Percentiles rank a stretch among this genome's conserved stretches.
These are phyloP conservation scores for Kwoniella sp. DNA, from an alignment of 768 basidiomycete species.

Conservation along the genomic window DNA sequence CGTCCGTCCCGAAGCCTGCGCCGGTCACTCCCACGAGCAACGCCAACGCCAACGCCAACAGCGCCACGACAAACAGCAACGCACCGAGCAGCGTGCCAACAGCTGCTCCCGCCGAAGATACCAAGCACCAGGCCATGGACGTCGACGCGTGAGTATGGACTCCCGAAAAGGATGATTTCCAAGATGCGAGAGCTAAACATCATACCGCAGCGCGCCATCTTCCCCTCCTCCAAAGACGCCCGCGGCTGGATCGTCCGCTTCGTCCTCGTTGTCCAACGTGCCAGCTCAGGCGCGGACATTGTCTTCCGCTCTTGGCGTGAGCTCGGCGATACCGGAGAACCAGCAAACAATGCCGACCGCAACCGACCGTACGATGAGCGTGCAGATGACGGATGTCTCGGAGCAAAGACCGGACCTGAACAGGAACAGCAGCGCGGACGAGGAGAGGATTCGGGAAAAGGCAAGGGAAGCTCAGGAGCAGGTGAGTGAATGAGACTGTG, in stretches of 20 bases:
- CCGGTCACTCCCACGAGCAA: neutral
- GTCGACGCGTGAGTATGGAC: constrained; percentile 30
- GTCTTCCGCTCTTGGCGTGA: constrained; percentile 34
- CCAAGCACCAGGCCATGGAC: constrained; percentile 31
- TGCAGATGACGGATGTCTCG: constrained; percentile 51
- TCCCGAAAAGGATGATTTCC: too few species aligned
- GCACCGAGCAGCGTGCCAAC: too few species aligned
- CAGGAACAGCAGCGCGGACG: constrained; percentile 36
- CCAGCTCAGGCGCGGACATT: constrained; percentile 32
- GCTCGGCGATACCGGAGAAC: constrained; percentile 18
- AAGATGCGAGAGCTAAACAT: neutral
- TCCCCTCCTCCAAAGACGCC: constrained; percentile 17
- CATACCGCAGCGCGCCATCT: constrained; percentile 7
- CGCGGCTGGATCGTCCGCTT: constrained; percentile 37
- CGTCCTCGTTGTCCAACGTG: constrained; percentile 34
- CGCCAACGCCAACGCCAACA: constrained; percentile 9
- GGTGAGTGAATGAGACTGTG: constrained; percentile 31
- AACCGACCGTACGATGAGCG: constrained; percentile 38
- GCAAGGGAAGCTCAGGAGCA: constrained; percentile 54
- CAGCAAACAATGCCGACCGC: constrained; percentile 3
- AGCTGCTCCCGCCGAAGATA: constrained; percentile 11
- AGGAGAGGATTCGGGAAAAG: constrained; percentile 53
- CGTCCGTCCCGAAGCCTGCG: neutral
- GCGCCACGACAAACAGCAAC: too few species aligned
- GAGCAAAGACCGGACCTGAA: constrained; percentile 23